phyloP scores from a whole-genome alignment of 352 stramenopile genomes.

The Globisporangium spiculum region DNA sequence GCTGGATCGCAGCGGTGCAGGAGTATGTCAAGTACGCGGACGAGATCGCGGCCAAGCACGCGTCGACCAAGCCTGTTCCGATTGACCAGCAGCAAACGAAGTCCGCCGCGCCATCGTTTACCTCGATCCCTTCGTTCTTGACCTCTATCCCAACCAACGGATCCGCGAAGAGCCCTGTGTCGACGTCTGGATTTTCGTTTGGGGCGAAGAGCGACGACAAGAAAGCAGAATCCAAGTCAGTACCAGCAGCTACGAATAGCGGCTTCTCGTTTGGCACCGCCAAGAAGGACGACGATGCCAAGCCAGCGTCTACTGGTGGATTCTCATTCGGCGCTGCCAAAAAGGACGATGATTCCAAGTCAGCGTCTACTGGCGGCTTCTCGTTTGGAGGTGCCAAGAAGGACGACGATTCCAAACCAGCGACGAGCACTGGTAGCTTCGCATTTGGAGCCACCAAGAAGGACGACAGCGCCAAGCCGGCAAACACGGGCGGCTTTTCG shows the following conservation, averaged over 20 bases:
- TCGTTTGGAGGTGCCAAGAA: constrained; percentile 32
- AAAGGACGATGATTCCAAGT: constrained; percentile 21
- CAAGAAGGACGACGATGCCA: constrained; percentile 13
- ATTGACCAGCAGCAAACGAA: constrained; percentile 27
- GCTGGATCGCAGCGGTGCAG: constrained; percentile 64
- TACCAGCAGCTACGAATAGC: constrained; percentile 11
- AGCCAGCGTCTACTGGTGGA: constrained; percentile 19
- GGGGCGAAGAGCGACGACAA: constrained; percentile 12
- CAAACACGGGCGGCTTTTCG: constrained; percentile 32
- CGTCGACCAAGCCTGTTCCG: constrained; percentile 54
- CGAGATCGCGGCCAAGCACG: constrained; percentile 59
- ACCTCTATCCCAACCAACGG: constrained; percentile 1
- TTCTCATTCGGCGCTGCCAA: constrained; percentile 41
- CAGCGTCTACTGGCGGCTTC: constrained; percentile 25
- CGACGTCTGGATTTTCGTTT: constrained; percentile 20
- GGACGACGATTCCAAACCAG: constrained; percentile 5
- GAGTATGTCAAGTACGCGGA: constrained; percentile 75
- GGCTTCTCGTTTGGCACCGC: constrained; percentile 35
- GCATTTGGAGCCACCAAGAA: constrained; percentile 41
- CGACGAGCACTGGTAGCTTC: constrained; percentile 24
- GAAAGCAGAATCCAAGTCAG: constrained; percentile 11
- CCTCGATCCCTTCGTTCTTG: constrained; percentile 5
- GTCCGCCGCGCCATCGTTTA: constrained; percentile 11
- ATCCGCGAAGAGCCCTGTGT: constrained; percentile 8
- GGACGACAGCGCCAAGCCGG: constrained; percentile 5